Evolutionary conservation across 2,329 filamentous ascomycete species (phyloP), one percentile per base, ranked within the genome.

Genomic region (Claviceps monticola): DNA sequence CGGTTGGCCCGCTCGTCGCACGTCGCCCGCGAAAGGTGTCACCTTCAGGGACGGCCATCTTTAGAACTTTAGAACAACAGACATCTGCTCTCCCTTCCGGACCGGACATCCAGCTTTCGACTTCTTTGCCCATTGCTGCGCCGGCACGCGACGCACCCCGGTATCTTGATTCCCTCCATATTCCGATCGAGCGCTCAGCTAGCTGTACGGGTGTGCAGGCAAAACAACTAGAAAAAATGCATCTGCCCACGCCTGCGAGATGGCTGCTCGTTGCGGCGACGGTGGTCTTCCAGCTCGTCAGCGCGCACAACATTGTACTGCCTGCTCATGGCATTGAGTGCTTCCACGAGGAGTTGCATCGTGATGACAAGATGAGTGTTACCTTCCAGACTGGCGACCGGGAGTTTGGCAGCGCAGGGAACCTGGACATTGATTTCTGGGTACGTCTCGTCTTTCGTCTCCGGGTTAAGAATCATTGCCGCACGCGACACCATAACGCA

Each of bases 371-470:
- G 71, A 98, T 98, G 93, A 96, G 89, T 8, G 90, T 98, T 54
- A 95, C 90, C 34, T 98, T 94, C 77, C 93, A 97, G 74, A 91
- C 97, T 54, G 93, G 93, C 65, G 93, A 98, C 68, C 78, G 91
- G 59, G 93, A 98, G 68, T 96, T 95, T 70, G 91, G 91, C 49
- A 87, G 86, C 50, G 90, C 89, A 53, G 91, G 91, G 37, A 97
- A 96, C 65, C 74, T 98, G 54, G 90, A 97, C 60, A 85, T 98
- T 64, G 93, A 98, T 69, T 98, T 98, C 68, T 97, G 89, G 89
- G 93, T 97, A 82, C 59, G 82, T 45, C 21, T 16, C 17, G 19
- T 13, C 11, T 52, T 43, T 19, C 38, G 23, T 34, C 43, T 5
- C n/a, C 13, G 43, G 29, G 29, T 29, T 11, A 29, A 29, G 9